Conservation (phyloP, 192 early-diverging fungal genomes). For the Chytriomyces hyalinus region DNA sequence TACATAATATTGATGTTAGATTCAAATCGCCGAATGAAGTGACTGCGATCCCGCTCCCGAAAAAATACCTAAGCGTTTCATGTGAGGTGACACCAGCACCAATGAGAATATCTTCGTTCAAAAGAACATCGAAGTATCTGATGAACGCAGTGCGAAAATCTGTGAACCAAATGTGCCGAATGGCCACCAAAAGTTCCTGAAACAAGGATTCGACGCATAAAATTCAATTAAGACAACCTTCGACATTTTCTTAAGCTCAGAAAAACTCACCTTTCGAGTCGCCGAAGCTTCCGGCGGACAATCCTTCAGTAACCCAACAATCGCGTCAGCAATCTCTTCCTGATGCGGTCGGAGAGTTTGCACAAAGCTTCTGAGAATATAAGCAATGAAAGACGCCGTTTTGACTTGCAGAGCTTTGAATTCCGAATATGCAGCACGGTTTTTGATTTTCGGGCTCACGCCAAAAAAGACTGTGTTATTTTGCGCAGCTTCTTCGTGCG, state of each 20-base stretch:
- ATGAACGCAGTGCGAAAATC: conserved; percentile 90
- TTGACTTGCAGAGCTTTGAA: conserved; percentile 97
- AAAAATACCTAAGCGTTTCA: conserved; percentile 79
- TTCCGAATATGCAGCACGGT: conserved; percentile 78
- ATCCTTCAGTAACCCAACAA: conserved; percentile 85
- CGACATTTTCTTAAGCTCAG: neutral
- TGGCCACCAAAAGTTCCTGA: conserved; percentile 91
- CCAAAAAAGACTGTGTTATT: conserved; percentile 76
- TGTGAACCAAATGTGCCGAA: conserved; percentile 91
- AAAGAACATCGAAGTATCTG: conserved; percentile 85
- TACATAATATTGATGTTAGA: conserved; percentile 30
- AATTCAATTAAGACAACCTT: no score
- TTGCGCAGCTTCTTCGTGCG: conserved; percentile 56
- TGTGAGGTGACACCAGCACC: conserved; percentile 91
- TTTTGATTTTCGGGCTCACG: conserved; percentile 74
- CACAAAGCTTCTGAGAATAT: conserved; percentile 86
- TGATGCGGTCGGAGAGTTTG: conserved; percentile 72
- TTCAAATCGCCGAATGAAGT: neutral
- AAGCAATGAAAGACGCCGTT: conserved; percentile 97
- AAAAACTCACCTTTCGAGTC: conserved; percentile 76
- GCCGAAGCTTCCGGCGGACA: conserved; percentile 93
- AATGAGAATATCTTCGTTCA: conserved; percentile 93
- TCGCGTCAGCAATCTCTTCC: conserved; percentile 84
- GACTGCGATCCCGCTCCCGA: neutral
- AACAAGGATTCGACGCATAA: neutral